Percentiles rank a stretch among this genome's conserved stretches.
Evolutionary conservation across 1,284 basidiomycete genomes (phyloP).

Genomic region (Pseudozyma thailandica): DNA sequence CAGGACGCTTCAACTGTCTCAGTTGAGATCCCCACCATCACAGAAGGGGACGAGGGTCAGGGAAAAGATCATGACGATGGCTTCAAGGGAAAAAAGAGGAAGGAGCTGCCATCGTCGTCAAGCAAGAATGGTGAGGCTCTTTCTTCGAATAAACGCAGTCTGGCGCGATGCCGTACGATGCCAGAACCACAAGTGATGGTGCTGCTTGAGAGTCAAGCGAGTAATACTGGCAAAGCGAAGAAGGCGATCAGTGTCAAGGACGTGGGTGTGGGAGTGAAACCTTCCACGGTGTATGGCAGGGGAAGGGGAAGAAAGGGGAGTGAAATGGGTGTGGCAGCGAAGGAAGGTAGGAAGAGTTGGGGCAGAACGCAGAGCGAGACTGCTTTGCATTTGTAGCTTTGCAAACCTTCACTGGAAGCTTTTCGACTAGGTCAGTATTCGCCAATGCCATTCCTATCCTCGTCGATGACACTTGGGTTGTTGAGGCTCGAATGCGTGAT

Average conservation of each 20-base stretch:
- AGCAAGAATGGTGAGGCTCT: not conserved
- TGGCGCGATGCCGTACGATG: slow-evolving; percentile 20
- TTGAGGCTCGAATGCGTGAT: too few species aligned
- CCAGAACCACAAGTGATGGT: slow-evolving; percentile 17
- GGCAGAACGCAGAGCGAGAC: slow-evolving; percentile 22
- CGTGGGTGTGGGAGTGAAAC: slow-evolving; percentile 20
- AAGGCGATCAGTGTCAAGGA: slow-evolving; percentile 7
- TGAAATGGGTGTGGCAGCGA: slow-evolving; percentile 1
- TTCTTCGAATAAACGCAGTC: slow-evolving; percentile 7
- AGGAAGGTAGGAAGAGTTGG: slow-evolving; percentile 9
- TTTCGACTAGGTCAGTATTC: too few species aligned
- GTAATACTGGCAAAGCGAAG: not conserved
- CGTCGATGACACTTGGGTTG: too few species aligned
- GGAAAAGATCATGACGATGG: slow-evolving; percentile 49
- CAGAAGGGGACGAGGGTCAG: slow-evolving; percentile 25
- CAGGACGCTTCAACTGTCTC: slow-evolving; percentile 5
- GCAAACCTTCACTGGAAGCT: too few species aligned
- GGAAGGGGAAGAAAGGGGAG: slow-evolving; percentile 5
- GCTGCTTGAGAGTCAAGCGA: slow-evolving; percentile 19
- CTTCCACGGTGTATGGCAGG: slow-evolving; percentile 15
- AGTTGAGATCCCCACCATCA: slow-evolving; percentile 30
- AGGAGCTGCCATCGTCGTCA: slow-evolving; percentile 47
- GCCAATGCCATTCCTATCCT: not conserved
- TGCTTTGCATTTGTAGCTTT: slow-evolving; percentile 10
- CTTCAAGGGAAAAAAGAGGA: slow-evolving; percentile 17